A percentile compares a stretch with the other conserved stretches of the same genome.
Conservation (phyloP, 2,329 filamentous ascomycete species). For the Pseudogymnoascus sp. region DNA sequence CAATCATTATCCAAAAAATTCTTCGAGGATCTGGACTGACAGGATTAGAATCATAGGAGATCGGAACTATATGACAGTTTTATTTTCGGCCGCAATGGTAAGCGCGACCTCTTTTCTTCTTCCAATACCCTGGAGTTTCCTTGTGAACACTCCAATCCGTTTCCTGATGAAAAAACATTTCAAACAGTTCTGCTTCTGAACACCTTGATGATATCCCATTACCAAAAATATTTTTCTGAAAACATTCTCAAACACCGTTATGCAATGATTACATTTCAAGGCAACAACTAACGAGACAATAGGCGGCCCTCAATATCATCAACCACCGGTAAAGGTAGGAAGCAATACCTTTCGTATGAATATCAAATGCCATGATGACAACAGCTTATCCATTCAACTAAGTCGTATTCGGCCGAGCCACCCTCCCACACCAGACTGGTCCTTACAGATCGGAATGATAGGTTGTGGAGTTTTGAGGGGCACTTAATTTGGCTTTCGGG, state of each 20-base stretch:
- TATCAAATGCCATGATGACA: slow-evolving; percentile 45
- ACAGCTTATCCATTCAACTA: slow-evolving; percentile 75
- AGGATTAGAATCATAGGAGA: not conserved
- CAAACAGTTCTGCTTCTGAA: slow-evolving; percentile 75
- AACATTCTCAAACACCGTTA: slow-evolving; percentile 2
- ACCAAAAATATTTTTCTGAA: slow-evolving; percentile 59
- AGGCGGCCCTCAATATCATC: not conserved
- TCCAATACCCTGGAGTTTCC: not conserved
- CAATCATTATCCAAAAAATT: not conserved
- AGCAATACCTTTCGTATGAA: slow-evolving; percentile 12
- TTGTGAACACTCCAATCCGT: slow-evolving; percentile 19
- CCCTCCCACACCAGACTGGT: slow-evolving; percentile 64
- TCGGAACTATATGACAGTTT: not conserved
- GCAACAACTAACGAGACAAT: not conserved
- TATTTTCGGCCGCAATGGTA: not conserved
- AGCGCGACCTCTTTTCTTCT: not conserved
- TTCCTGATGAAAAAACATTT: slow-evolving; percentile 59
- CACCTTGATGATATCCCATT: slow-evolving; percentile 56
- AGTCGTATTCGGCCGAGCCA: slow-evolving; percentile 59
- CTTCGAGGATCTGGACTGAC: not conserved
- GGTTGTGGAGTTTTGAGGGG: slow-evolving; percentile 64
- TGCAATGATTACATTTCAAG: not conserved
- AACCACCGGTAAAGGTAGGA: slow-evolving; percentile 20
- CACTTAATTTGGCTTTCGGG: slow-evolving; percentile 25
- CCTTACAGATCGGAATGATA: slow-evolving; percentile 50